Evolutionary conservation across 73 alveolate species (phyloP), one percentile per base, ranked within the genome.

Genomic region (Loxodes magnus): DNA sequence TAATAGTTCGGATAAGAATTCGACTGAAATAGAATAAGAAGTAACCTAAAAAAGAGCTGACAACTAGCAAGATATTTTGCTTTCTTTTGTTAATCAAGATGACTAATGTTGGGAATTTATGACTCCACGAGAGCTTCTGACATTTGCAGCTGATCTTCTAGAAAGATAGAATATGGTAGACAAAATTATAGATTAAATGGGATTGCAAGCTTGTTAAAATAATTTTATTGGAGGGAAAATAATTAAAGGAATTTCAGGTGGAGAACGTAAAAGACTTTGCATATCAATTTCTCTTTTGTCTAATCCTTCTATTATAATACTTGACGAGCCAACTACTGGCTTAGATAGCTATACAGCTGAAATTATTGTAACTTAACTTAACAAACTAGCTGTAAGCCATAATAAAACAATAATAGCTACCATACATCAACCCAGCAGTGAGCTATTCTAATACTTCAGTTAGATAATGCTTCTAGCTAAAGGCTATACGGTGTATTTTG

Each of bases 401-500:
- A 41, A 41, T 10, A 24, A 9, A 24, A 46, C 59, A 7, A 3
- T 46, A 25, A 46, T 46, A 7, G 59, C 59, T 20, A 46, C 59
- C n/a, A 46, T 46, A n/a, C 59, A 46, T 46, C 59, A 46, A 22
- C 59, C 59, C 7, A 46, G 26, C 26, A 12, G 43, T 46, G 22
- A 9, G 7, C 22, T 46, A 25, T 46, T 46, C 30, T 9, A 39
- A 9, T 16, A 12, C 2, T 12, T 39, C 19, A 29, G 19, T 2
- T 9, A 1, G 9, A 16, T 39, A 2, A 39, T 39, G 10, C 19
- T 69, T 44, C 16, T 69, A 17, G 26, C 64, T 26, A 63, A 50
- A 1, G 83, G 83, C 0, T 19, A 21, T 3, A 49, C 51, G 2
- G 37, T 69, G 0, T 69, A 61, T 30, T 51, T 60, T 27, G 83